These are phyloP conservation scores for Melampsora larici-populina DNA, from an alignment of 1,284 basidiomycete genomes.

Conservation along the genomic window DNA sequence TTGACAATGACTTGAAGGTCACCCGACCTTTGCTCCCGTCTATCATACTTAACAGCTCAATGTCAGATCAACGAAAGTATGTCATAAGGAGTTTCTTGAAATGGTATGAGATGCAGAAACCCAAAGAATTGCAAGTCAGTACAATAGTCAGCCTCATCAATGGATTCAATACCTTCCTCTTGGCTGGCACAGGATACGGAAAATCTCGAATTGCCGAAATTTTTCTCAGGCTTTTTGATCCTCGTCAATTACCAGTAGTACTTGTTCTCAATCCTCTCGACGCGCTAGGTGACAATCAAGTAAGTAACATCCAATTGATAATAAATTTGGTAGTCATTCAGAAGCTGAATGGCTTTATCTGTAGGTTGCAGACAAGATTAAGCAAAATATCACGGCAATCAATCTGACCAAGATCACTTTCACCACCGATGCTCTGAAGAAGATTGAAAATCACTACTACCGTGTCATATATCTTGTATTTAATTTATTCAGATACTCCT, in stretches of 20 bases:
- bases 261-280: neutral
- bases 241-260: too few species aligned
- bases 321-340: neutral
- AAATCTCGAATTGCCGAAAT: neutral
- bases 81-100: neutral
- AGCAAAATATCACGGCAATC: neutral
- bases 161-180: conserved; percentile 11
- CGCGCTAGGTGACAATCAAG: conserved; percentile 1
- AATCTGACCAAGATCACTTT: neutral
- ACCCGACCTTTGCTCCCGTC: neutral
- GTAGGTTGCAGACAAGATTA: neutral
- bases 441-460: neutral
- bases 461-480: neutral
- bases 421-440: neutral
- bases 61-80: neutral
- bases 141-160: neutral
- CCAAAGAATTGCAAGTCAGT: neutral
- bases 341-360: neutral
- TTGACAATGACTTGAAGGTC: neutral
- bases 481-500: neutral
- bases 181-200: too few species aligned
- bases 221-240: neutral
- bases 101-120: neutral
- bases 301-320: neutral
- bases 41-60: neutral